Base-by-base conservation (phyloP, 257 asterid species). In the Fraxinus pennsylvanica region DNA sequence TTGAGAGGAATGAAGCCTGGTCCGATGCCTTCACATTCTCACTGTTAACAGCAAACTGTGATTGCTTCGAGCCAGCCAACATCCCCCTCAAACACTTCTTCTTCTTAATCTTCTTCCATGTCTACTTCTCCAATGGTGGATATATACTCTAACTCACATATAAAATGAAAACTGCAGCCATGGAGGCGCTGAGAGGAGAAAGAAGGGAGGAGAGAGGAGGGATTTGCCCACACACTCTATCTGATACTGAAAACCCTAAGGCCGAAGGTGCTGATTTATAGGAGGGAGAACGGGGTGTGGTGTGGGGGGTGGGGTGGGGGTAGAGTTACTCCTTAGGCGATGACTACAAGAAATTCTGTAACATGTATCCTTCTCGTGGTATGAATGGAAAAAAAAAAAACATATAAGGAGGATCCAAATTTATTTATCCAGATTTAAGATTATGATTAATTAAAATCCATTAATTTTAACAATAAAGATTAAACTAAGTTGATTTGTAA, bases 31-130 rank as follows among this genome's bases (percentile, higher is more conserved):
- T 79, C 92, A 87, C 84, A 33, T 22, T 39, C 14, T 30, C 10
- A 25, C 22, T 41, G 22, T 66, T 9, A 33, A 74, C 14, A 75
- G n/a, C 7, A 15, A 76, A 72, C 1, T 54, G 89, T 80, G 89
- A 80, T 68, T 85, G 88, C 90, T 83, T 90, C 94, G 94, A 82
- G 89, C 94, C 94, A 90, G 92, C 79, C 96, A 89, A 86, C 96
- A 89, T 84, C 83, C 96, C 96, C 89, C 93, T 82, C 96, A 91
- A 91, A 86, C 83, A 6, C 86, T 82, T 73, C 81, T 45, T 79
- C 78, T n/a, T 33, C 36, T 30, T 43, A 73, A 59, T 57, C 76
- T 68, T 43, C 81, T 9, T 36, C 29, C 43, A 13, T 6, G 6
- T 12, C 17, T 17, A 45, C 71, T 7, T 14, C 17, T 54, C 3